Evolutionary conservation across 331 rosid species (phyloP).

Genomic region (Arachis monticola): DNA sequence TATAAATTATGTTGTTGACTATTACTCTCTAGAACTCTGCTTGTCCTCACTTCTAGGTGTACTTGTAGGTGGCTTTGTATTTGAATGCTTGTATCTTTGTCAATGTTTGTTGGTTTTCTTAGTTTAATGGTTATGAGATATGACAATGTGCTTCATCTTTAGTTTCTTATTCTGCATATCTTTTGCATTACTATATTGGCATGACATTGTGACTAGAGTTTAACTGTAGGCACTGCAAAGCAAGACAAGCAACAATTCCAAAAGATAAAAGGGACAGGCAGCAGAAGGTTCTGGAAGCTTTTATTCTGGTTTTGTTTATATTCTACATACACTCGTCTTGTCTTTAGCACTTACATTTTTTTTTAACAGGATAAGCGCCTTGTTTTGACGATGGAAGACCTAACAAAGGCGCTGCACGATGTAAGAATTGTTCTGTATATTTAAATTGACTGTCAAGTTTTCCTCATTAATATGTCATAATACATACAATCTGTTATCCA

Average conservation of each 20-base stretch:
- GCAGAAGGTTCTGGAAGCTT: slow-evolving; percentile 66
- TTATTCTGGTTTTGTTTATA: slow-evolving; percentile 21
- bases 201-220: slow-evolving; percentile 1
- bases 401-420: slow-evolving; percentile 82
- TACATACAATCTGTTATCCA: slow-evolving; percentile 7
- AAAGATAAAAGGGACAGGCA: slow-evolving; percentile 95
- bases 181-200: not conserved
- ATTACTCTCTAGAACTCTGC: not conserved
- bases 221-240: slow-evolving; percentile 84
- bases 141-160: not conserved
- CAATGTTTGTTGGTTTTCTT: slow-evolving; percentile 6
- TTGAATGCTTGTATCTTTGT: slow-evolving; percentile 17
- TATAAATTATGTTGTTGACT: slow-evolving; percentile 4
- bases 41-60: slow-evolving; percentile 3
- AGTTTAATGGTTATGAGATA: slow-evolving; percentile 27
- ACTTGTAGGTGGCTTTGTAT: slow-evolving; percentile 10
- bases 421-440: slow-evolving; percentile 47
- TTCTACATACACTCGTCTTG: slow-evolving; percentile 7
- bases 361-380: slow-evolving; percentile 79
- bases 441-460: slow-evolving; percentile 21
- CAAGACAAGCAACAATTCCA: slow-evolving; percentile 81
- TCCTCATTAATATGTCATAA: not conserved
- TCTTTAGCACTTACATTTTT: slow-evolving; percentile 34
- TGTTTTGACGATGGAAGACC: slow-evolving; percentile 90
- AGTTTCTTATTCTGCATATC: not conserved